phyloP scores from a whole-genome alignment of 805 yeast species.

The Nakazawaea populi region DNA sequence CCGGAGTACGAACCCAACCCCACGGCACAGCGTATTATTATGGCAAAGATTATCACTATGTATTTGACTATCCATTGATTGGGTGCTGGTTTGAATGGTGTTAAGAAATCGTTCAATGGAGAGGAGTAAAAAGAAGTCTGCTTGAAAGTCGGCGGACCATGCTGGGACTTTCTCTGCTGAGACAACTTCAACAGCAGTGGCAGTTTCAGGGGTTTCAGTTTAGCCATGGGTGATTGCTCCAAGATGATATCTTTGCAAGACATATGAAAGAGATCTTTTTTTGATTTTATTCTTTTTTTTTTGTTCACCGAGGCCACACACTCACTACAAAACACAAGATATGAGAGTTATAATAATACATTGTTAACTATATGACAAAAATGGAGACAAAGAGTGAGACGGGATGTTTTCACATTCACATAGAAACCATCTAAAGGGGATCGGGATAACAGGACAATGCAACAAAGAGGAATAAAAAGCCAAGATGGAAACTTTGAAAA shows the following conservation, averaged over 20 bases:
- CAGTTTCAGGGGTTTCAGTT: background rate
- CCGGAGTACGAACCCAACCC: slow-evolving; percentile 92
- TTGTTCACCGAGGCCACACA: background rate
- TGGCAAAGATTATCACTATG: slow-evolving; percentile 63
- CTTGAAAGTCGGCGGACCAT: background rate
- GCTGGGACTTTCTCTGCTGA: too few species aligned
- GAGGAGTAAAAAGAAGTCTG: slow-evolving; percentile 38
- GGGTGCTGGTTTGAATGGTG: slow-evolving; percentile 72
- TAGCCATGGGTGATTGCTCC: background rate
- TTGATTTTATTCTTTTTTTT: background rate
- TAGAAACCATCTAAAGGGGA: too few species aligned
- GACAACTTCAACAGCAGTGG: background rate
- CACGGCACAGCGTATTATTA: slow-evolving; percentile 75
- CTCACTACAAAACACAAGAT: too few species aligned
- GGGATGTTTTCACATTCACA: too few species aligned
- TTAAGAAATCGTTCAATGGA: slow-evolving; percentile 73
- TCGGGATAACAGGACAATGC: too few species aligned
- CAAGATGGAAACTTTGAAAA: too few species aligned
- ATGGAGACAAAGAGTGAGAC: too few species aligned
- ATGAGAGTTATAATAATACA: too few species aligned
- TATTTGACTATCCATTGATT: slow-evolving; percentile 90
- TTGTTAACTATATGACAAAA: too few species aligned
- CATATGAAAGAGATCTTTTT: background rate
- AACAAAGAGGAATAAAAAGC: too few species aligned
- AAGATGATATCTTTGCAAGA: too few species aligned